Percentiles rank a stretch among this genome's conserved stretches.
Evolutionary conservation across 371 early-diverging fungal species (phyloP).

Genomic region (Nematocida displodere): DNA sequence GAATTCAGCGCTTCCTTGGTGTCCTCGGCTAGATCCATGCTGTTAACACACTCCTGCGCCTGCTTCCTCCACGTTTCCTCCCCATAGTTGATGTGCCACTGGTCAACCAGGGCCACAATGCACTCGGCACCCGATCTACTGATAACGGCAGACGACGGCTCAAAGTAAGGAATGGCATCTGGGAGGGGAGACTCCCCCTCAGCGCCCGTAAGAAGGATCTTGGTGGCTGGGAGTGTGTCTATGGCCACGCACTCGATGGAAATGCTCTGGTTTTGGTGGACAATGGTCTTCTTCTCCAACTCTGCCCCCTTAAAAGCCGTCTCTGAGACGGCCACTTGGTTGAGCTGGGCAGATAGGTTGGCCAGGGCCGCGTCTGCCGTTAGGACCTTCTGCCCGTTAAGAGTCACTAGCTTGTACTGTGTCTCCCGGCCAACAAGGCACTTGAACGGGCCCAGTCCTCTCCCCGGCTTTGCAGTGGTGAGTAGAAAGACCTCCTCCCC

Average conservation of each 20-base stretch:
- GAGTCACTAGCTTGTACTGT: background rate
- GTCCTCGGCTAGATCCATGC: conserved; percentile 79
- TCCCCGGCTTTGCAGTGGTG: background rate
- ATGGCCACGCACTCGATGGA: background rate
- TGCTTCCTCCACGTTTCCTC: conserved; percentile 78
- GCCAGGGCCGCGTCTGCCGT: background rate
- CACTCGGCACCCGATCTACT: conserved; percentile 94
- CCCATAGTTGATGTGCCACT: conserved; percentile 98
- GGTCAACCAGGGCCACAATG: conserved; percentile 89
- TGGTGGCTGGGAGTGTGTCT: conserved; percentile 2
- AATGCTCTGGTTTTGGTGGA: background rate
- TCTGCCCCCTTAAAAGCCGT: background rate
- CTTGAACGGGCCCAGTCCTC: conserved; percentile 9
- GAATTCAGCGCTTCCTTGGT: conserved; percentile 78
- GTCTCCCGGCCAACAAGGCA: conserved; percentile 7
- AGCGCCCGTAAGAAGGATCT: background rate
- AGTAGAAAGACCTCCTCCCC: background rate
- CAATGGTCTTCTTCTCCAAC: background rate
- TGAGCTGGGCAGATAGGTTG: conserved; percentile 30
- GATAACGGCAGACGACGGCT: conserved; percentile 88
- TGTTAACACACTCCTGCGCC: conserved; percentile 69
- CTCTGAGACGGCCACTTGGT: conserved; percentile 4
- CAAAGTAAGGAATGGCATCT: conserved; percentile 66
- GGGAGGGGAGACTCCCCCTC: background rate
- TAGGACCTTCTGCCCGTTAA: conserved; percentile 18